Conservation (phyloP, 2,329 filamentous ascomycete genomes). For the Parastagonospora nodorum region DNA sequence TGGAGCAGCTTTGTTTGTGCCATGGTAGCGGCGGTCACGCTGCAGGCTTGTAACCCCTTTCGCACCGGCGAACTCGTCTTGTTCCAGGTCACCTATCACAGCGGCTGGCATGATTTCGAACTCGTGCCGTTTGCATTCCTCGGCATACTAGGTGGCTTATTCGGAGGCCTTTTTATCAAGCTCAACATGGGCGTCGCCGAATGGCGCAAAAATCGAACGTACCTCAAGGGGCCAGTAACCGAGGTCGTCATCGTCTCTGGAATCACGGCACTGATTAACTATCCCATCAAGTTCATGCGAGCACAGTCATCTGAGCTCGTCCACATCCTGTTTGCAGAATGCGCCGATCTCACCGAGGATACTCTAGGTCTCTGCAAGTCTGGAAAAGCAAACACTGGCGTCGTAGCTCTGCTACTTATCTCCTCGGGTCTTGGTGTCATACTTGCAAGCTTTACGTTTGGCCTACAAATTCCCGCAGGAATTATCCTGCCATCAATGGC, state of each 20-base stretch:
- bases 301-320: conserved; percentile 91
- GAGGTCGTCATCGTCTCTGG: conserved; percentile 83
- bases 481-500: conserved; percentile 97
- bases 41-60: conserved; percentile 93
- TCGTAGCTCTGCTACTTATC: conserved; percentile 80
- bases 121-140: conserved; percentile 85
- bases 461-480: conserved; percentile 89
- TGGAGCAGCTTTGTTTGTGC: conserved; percentile 99
- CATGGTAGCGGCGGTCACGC: conserved; percentile 94
- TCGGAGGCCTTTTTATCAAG: conserved; percentile 93
- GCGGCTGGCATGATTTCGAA: conserved; percentile 93
- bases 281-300: conserved; percentile 94
- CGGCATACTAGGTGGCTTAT: conserved; percentile 88
- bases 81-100: conserved; percentile 93
- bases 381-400: conserved; percentile 78
- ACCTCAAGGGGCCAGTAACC: conserved; percentile 70
- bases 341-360: conserved; percentile 79
- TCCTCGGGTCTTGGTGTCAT: conserved; percentile 84
- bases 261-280: conserved; percentile 87
- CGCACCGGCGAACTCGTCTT: conserved; percentile 93
- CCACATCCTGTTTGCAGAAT: conserved; percentile 90
- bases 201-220: conserved; percentile 74
- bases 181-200: conserved; percentile 84
- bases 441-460: conserved; percentile 86
- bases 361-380: conserved; percentile 89